Evolutionary conservation across 352 stramenopile genomes (phyloP).

Genomic region (Phytopythium helicoides): DNA sequence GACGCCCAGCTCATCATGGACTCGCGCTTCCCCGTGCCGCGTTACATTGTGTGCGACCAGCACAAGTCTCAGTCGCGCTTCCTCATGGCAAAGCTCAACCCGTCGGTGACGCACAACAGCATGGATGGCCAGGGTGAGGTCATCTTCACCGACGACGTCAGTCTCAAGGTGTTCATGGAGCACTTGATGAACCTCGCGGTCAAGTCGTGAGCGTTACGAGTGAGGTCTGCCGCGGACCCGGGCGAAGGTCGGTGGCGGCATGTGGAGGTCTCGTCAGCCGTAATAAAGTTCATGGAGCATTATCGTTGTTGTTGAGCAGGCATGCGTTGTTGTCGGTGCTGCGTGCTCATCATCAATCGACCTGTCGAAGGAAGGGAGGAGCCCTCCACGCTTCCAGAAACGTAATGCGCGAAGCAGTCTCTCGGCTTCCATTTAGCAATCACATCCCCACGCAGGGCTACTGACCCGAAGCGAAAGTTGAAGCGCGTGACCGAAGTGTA

Average conservation of each 20-base stretch:
- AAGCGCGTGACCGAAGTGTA: too few species aligned
- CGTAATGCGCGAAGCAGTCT: too few species aligned
- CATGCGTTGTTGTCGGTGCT: too few species aligned
- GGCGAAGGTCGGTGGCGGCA: neutral
- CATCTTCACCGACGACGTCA: conserved; percentile 99
- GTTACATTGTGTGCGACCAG: conserved; percentile 99
- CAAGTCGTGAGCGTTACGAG: conserved; percentile 53
- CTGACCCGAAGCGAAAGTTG: too few species aligned
- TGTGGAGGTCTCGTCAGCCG: too few species aligned
- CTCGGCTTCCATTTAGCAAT: too few species aligned
- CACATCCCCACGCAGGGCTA: too few species aligned
- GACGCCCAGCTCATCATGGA: conserved; percentile 99
- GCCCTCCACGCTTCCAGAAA: too few species aligned
- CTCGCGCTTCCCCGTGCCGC: conserved; percentile 97
- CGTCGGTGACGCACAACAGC: conserved; percentile 96
- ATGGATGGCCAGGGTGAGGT: conserved; percentile 92
- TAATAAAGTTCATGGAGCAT: conserved; percentile 1
- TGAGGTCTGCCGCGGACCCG: conserved; percentile 5
- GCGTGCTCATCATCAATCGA: too few species aligned
- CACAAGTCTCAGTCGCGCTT: conserved; percentile 99
- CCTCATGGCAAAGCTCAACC: conserved; percentile 99
- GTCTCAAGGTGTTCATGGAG: conserved; percentile 99
- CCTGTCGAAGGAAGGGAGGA: too few species aligned
- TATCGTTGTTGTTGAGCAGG: conserved; percentile 7
- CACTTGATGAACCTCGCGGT: conserved; percentile 93